A percentile compares a stretch with the other conserved stretches of the same genome.
These are phyloP conservation scores for Aegilops speltoides DNA, from an alignment of 176 grass and related monocot genomes.

Conservation along the genomic window DNA sequence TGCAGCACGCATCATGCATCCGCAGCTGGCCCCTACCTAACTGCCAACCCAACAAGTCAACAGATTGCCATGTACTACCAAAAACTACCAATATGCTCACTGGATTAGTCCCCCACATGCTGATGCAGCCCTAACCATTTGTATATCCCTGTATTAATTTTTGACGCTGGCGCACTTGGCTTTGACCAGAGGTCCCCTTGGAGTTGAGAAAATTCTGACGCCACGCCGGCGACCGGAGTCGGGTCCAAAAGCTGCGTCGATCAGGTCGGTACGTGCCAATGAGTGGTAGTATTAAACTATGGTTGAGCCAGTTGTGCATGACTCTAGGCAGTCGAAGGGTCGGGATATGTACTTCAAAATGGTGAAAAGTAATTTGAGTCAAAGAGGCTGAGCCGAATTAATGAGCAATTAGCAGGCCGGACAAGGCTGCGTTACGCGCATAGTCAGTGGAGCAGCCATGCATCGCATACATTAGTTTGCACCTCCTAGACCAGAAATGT, in stretches of 20 bases:
- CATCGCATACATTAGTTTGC: not conserved
- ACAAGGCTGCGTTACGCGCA: not conserved
- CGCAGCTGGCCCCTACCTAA: slow-evolving; percentile 26
- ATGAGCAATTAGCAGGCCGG: slow-evolving; percentile 21
- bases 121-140: slow-evolving; percentile 35
- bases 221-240: slow-evolving; percentile 13
- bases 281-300: slow-evolving; percentile 31
- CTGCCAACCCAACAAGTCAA: slow-evolving; percentile 13
- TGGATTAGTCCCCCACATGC: slow-evolving; percentile 1
- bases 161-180: slow-evolving; percentile 22
- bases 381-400: slow-evolving; percentile 52
- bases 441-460: slow-evolving; percentile 21
- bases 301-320: slow-evolving; percentile 32
- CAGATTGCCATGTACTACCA: slow-evolving; percentile 7
- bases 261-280: slow-evolving; percentile 26
- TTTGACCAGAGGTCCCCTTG: slow-evolving; percentile 36
- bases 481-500: not conserved
- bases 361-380: slow-evolving; percentile 49
- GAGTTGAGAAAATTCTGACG: not conserved
- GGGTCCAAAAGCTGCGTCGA: slow-evolving; percentile 33
- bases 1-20: slow-evolving; percentile 4
- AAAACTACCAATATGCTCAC: not conserved
- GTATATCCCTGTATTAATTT: slow-evolving; percentile 4
- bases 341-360: not conserved
- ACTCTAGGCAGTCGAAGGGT: slow-evolving; percentile 25